Evolutionary conservation across 2,329 filamentous ascomycete genomes (phyloP).

Genomic region (Ceratocystis diversiconidia): DNA sequence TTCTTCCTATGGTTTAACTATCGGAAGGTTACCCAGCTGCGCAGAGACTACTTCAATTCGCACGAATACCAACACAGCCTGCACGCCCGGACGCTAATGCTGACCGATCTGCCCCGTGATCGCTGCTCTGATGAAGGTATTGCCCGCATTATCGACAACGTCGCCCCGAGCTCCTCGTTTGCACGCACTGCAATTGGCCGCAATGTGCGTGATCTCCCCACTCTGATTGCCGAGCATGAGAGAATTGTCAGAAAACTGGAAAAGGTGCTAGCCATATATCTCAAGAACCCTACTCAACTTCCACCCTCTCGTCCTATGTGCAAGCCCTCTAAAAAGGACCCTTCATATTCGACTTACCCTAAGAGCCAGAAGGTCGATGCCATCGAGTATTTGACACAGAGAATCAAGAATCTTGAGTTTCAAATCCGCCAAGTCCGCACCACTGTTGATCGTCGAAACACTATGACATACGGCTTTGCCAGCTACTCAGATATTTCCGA

Average conservation of each 20-base stretch:
- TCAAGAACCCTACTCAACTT: constrained; percentile 71
- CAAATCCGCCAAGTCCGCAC: constrained; percentile 73
- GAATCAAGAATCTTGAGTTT: constrained; percentile 68
- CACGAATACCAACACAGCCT: constrained; percentile 79
- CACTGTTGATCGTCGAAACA: constrained; percentile 72
- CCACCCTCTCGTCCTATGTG: constrained; percentile 66
- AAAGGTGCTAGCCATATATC: constrained; percentile 69
- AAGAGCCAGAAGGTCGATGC: constrained; percentile 71
- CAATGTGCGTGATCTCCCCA: constrained; percentile 81
- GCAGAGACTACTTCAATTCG: constrained; percentile 69
- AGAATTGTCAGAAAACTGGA: constrained; percentile 71
- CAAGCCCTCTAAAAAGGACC: constrained; percentile 67
- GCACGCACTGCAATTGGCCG: constrained; percentile 72
- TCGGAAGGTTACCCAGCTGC: constrained; percentile 51
- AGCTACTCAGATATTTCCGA: constrained; percentile 82
- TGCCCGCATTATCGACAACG: constrained; percentile 63
- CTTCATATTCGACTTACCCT: constrained; percentile 47
- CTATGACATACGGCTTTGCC: constrained; percentile 85
- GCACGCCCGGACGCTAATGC: constrained; percentile 58
- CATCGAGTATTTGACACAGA: constrained; percentile 79
- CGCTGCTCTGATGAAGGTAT: constrained; percentile 75
- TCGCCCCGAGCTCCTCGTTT: constrained; percentile 64
- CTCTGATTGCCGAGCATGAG: constrained; percentile 72
- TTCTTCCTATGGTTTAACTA: constrained; percentile 89
- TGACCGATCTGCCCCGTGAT: constrained; percentile 62